Conservation (phyloP, 139 green algal genomes). For the Chlorella sp. region DNA sequence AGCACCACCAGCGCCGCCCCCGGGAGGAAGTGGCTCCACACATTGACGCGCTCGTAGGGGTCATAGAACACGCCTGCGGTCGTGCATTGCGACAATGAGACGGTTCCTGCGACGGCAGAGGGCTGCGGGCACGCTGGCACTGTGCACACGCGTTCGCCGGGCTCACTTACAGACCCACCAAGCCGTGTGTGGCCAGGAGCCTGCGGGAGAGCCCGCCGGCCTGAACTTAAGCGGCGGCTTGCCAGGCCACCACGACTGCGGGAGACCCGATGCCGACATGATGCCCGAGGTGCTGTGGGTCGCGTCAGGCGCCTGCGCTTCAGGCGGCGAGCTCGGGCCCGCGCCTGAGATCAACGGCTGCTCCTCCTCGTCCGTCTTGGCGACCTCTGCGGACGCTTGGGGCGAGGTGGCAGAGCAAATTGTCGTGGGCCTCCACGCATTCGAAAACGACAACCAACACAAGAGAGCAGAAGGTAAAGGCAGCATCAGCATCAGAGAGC, state of each 20-base stretch:
- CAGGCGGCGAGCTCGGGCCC: not conserved
- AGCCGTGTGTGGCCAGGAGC: conserved; percentile 43
- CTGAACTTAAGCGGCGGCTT: conserved; percentile 20
- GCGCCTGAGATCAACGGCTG: too few species aligned
- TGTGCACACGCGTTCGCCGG: not conserved
- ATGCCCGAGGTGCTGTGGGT: not conserved
- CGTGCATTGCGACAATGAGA: not conserved
- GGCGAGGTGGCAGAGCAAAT: not conserved
- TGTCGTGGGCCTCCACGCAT: not conserved
- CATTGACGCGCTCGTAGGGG: conserved; percentile 80
- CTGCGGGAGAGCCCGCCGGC: conserved; percentile 34
- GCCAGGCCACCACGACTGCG: not conserved
- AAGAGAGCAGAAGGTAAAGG: too few species aligned
- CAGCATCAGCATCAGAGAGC: too few species aligned
- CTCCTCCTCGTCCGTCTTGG: too few species aligned
- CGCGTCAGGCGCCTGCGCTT: not conserved
- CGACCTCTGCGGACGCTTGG: not conserved
- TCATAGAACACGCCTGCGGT: conserved; percentile 58
- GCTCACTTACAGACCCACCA: conserved; percentile 51
- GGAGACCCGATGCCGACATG: not conserved
- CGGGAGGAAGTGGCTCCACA: conserved; percentile 76
- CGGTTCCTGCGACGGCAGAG: not conserved
- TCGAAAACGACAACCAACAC: too few species aligned
- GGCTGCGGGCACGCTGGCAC: not conserved
- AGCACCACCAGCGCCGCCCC: conserved; percentile 44